Conservation (phyloP, 2,329 filamentous ascomycete species). For the Beauveria caledonica region DNA sequence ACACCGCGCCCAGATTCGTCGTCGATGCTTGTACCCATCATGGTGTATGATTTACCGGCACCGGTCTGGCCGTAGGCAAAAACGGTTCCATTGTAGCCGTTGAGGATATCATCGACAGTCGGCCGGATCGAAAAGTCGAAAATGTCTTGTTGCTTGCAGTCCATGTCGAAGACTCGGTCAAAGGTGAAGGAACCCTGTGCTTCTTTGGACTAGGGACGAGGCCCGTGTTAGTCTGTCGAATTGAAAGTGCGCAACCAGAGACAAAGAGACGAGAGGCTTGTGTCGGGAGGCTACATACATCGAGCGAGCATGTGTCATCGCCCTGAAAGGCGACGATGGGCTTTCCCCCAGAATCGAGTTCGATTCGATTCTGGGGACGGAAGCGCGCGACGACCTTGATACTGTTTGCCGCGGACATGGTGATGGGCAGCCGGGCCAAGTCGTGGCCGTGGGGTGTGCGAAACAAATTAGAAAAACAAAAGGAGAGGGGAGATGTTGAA, state of each 20-base stretch:
- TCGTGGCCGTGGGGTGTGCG: constrained; percentile 1
- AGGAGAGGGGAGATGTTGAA: background rate
- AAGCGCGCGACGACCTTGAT: constrained; percentile 96
- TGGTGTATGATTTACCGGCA: constrained; percentile 97
- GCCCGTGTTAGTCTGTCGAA: background rate
- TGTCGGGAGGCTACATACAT: constrained; percentile 48
- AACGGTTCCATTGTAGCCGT: constrained; percentile 98
- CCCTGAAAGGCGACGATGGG: constrained; percentile 84
- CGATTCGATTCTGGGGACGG: constrained; percentile 91
- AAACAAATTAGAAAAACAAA: constrained; percentile 5
- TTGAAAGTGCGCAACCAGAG: background rate
- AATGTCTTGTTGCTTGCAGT: constrained; percentile 81
- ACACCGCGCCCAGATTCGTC: constrained; percentile 84
- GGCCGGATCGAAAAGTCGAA: constrained; percentile 96
- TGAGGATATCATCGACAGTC: constrained; percentile 95
- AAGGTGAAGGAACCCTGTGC: constrained; percentile 86
- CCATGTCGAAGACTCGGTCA: constrained; percentile 95
- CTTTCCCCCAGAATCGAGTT: constrained; percentile 82
- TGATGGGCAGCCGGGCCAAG: constrained; percentile 19
- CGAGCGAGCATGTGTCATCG: constrained; percentile 79
- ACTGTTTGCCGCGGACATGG: constrained; percentile 53
- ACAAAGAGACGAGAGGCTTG: background rate
- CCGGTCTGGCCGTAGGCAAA: constrained; percentile 98
- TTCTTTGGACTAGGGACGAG: constrained; percentile 62
- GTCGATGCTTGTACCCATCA: constrained; percentile 76